phyloP scores from a whole-genome alignment of 768 basidiomycete species.

The Pleurotus tuber-regium region DNA sequence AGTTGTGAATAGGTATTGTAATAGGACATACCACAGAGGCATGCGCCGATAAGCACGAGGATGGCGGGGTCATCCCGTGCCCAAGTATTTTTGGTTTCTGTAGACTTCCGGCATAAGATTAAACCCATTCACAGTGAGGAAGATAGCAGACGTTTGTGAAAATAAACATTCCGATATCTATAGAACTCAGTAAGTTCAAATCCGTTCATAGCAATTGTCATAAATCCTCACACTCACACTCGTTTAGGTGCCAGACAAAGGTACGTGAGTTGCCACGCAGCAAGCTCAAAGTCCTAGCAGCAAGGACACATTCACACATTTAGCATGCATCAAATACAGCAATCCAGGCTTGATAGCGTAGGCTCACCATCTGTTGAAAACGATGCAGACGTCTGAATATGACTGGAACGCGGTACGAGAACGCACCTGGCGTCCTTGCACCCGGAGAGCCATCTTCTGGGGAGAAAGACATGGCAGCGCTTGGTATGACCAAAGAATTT shows the following conservation, averaged over 20 bases:
- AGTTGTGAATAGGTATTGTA: too few relatives aligned
- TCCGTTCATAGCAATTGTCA: not conserved
- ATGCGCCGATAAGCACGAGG: slow-evolving; percentile 79
- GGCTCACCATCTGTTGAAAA: slow-evolving; percentile 82
- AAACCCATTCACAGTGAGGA: not conserved
- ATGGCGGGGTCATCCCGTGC: slow-evolving; percentile 97
- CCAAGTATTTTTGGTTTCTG: slow-evolving; percentile 98
- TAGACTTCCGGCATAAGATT: not conserved
- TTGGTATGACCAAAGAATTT: slow-evolving; percentile 4
- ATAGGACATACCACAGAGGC: slow-evolving; percentile 63
- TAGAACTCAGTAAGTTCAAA: not conserved
- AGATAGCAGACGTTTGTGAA: slow-evolving; percentile 80
- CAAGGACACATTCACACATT: too few relatives aligned
- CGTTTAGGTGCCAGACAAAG: slow-evolving; percentile 87
- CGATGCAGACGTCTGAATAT: slow-evolving; percentile 79
- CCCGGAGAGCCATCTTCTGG: slow-evolving; percentile 37
- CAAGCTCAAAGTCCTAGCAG: slow-evolving; percentile 89
- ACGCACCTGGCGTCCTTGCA: slow-evolving; percentile 28
- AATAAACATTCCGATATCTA: slow-evolving; percentile 95
- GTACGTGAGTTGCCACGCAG: slow-evolving; percentile 95
- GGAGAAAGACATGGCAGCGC: slow-evolving; percentile 26
- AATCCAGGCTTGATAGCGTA: not conserved
- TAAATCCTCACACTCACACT: slow-evolving; percentile 57
- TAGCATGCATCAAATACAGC: too few relatives aligned
- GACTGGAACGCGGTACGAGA: slow-evolving; percentile 64